phyloP scores from a whole-genome alignment of 164 flowering plant genomes.

The Cinnamomum micranthum region DNA sequence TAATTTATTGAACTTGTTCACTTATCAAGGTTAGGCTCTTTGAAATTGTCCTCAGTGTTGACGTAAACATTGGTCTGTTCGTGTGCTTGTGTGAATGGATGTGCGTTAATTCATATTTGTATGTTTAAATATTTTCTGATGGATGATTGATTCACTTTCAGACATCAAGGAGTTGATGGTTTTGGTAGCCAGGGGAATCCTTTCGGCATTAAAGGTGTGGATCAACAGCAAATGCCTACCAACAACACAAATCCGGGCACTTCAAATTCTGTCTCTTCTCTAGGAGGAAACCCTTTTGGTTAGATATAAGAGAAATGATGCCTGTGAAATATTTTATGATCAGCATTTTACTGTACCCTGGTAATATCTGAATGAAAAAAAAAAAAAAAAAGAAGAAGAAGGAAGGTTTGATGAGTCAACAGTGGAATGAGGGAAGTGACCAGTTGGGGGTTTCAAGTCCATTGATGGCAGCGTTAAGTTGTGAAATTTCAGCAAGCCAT shows the following conservation, averaged over 20 bases:
- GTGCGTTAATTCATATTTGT: background rate
- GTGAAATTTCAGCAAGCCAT: no score
- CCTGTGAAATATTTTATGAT: constrained; percentile 7
- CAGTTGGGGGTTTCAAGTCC: no score
- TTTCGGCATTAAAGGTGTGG: constrained; percentile 4
- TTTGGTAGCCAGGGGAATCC: constrained; percentile 14
- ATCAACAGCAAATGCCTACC: constrained; percentile 1
- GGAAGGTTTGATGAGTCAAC: constrained; percentile 18
- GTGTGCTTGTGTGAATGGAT: background rate
- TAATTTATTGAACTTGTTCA: background rate
- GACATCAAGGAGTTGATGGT: constrained; percentile 20
- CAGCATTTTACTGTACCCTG: constrained; percentile 10
- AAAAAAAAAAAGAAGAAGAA: background rate
- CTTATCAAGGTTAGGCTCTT: background rate
- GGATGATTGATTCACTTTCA: constrained; percentile 2
- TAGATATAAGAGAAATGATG: constrained; percentile 13
- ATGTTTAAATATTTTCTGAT: background rate
- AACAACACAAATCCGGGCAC: constrained; percentile 12
- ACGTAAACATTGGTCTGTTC: background rate
- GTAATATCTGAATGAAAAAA: constrained; percentile 1
- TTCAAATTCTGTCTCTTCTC: constrained; percentile 35
- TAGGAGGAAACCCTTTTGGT: constrained; percentile 76
- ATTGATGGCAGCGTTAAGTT: no score
- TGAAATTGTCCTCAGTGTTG: background rate
- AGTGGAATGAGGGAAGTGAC: constrained; percentile 9